Percentiles rank a stretch among this genome's conserved stretches.
These are phyloP conservation scores for Alternaria conjuncta DNA, from an alignment of 2,329 filamentous ascomycete species.

Conservation along the genomic window DNA sequence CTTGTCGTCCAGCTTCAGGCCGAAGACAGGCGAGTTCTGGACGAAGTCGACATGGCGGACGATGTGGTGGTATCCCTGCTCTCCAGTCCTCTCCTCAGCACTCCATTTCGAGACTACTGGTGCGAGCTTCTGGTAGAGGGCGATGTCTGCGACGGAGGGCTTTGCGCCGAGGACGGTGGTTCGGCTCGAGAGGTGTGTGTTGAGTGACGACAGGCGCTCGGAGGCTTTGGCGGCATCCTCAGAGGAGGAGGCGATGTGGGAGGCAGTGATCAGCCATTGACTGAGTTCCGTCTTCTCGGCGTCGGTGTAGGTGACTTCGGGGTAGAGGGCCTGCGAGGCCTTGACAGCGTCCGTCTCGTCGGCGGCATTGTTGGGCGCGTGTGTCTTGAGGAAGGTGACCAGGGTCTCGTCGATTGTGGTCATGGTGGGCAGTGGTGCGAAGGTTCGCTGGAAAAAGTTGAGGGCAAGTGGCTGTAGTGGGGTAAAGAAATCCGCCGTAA, in stretches of 20 bases:
- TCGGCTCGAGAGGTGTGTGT: constrained; percentile 84
- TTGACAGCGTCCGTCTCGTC: constrained; percentile 48
- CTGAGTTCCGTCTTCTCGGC: constrained; percentile 86
- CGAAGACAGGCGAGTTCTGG: constrained; percentile 80
- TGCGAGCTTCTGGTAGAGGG: constrained; percentile 79
- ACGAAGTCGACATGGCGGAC: constrained; percentile 93
- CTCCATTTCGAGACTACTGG: constrained; percentile 81
- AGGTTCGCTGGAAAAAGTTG: constrained; percentile 38
- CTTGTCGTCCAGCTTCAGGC: constrained; percentile 76
- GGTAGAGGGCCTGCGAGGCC: constrained; percentile 68
- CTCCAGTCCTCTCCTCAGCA: constrained; percentile 84
- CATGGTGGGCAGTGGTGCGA: constrained; percentile 37
- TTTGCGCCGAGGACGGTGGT: constrained; percentile 90
- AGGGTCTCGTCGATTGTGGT: constrained; percentile 46
- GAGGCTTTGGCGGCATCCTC: constrained; percentile 64
- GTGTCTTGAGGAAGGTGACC: constrained; percentile 44
- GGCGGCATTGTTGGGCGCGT: constrained; percentile 48
- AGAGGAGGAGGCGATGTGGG: constrained; percentile 67
- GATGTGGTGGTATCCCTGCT: constrained; percentile 88
- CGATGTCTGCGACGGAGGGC: constrained; percentile 85
- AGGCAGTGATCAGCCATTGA: constrained; percentile 83
- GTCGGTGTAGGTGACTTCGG: constrained; percentile 72
- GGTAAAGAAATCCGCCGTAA: constrained; percentile 39
- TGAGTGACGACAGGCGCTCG: constrained; percentile 77
- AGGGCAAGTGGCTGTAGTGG: constrained; percentile 36